phyloP scores from a whole-genome alignment of 306 rosid genomes.

The cucumber (Cucumis sativus) region DNA sequence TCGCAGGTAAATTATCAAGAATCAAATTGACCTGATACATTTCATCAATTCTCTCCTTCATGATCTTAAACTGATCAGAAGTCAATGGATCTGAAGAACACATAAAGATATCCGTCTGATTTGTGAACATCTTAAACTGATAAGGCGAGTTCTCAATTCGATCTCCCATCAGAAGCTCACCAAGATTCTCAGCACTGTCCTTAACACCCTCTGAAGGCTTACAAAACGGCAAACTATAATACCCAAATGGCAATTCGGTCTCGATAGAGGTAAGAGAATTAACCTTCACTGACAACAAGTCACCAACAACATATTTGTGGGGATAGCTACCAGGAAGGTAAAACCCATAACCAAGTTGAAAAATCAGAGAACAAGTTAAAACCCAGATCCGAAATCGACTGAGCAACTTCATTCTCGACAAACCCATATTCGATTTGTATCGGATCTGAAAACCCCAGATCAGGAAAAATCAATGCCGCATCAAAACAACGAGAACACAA shows the following conservation, averaged over 20 bases:
- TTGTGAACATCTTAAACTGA: slow-evolving; percentile 38
- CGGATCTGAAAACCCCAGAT: slow-evolving; percentile 45
- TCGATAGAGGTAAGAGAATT: slow-evolving; percentile 63
- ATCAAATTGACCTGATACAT: slow-evolving; percentile 61
- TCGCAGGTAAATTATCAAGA: slow-evolving; percentile 44
- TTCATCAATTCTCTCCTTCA: slow-evolving; percentile 57
- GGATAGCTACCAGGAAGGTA: slow-evolving; percentile 63
- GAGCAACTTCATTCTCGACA: slow-evolving; percentile 28
- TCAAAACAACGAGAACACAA: background rate
- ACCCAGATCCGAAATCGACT: slow-evolving; percentile 28
- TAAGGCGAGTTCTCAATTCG: slow-evolving; percentile 65
- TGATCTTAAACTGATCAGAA: slow-evolving; percentile 37
- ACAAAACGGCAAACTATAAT: slow-evolving; percentile 61
- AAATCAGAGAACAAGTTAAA: slow-evolving; percentile 24
- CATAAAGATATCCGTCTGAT: slow-evolving; percentile 41
- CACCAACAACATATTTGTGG: slow-evolving; percentile 33
- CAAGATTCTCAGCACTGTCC: slow-evolving; percentile 63
- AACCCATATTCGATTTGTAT: slow-evolving; percentile 10
- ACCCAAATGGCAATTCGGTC: slow-evolving; percentile 55
- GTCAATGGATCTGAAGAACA: slow-evolving; percentile 34
- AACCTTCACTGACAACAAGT: slow-evolving; percentile 42
- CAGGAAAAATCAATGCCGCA: slow-evolving; percentile 6
- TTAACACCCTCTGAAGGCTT: slow-evolving; percentile 47
- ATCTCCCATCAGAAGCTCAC: slow-evolving; percentile 62
- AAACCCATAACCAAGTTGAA: slow-evolving; percentile 38